Base-by-base conservation (phyloP, 2,329 filamentous ascomycete genomes). In the Apiospora koreana region DNA sequence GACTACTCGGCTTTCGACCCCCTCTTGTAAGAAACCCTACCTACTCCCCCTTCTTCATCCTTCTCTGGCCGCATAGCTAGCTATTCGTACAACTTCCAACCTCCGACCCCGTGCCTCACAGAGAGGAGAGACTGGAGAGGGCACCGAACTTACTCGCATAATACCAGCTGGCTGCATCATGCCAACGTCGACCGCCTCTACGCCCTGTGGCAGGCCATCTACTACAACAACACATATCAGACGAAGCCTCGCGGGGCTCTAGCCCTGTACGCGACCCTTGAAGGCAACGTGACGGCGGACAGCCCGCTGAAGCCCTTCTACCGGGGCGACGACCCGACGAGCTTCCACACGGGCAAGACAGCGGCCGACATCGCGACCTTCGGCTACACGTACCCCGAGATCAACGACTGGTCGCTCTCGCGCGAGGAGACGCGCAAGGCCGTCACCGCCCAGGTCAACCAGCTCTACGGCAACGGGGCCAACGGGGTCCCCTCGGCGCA, bases 161-260 rank as follows among this genome's bases (percentile, higher is more conserved):
- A 18, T 38, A 12, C 10, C 8, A 85, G 83, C 72, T 84, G 85
- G 81, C 81, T 87, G 10, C 85, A 87, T 72, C 85, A 87, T 80
- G 79, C 84, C 74, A 90, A 92, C 76, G 82, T 92, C 69, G 89
- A 92, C 75, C 85, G 89, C 23, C 82, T 91, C 16, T 86, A 88
- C 71, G 85, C 87, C 1, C 77, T 86, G 69, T 86, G 82, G 82
- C 80, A 84, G 74, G 81, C 80, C 21, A 78, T 84, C 45, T 76
- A 85, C 71, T 77, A 77, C 69, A 73, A 78, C 35, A 70, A 76
- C 21, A 77, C 80, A 0, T 73, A 80, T 10, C 73, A 77, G n/a
- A 72, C 71, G 2, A 74, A 79, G 16, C 50, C 72, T 71, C 7
- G 80, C 79, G 54, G 41, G 41, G 4, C 80, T 80, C 38, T 76